These are phyloP conservation scores for Amanita exitialis DNA, from an alignment of 768 basidiomycete genomes.

Conservation along the genomic window DNA sequence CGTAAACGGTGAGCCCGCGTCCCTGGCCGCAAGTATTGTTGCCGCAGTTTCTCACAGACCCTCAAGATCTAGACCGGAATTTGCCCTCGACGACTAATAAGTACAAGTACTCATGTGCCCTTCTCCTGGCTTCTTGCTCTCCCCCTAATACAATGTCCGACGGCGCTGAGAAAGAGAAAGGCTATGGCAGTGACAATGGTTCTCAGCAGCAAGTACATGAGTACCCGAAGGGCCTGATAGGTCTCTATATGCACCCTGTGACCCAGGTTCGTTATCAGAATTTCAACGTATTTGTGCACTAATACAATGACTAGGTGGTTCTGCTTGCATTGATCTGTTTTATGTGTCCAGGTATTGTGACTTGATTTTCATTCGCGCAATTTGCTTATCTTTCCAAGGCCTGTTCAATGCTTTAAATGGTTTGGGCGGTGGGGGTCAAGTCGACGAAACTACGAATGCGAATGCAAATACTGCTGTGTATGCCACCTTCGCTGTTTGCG, in stretches of 20 bases:
- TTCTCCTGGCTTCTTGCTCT: no score
- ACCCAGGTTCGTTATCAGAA: conserved; percentile 27
- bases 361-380: background rate
- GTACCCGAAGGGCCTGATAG: conserved; percentile 40
- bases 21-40: no score
- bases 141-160: conserved; percentile 2
- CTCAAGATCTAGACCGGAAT: no score
- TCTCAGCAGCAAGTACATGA: conserved; percentile 24
- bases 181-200: conserved; percentile 13
- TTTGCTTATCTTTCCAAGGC: conserved; percentile 27
- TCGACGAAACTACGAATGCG: conserved; percentile 54
- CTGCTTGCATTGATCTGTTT: conserved; percentile 67
- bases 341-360: conserved; percentile 43
- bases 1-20: no score
- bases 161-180: conserved; percentile 12
- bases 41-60: no score
- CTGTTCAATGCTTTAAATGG: conserved; percentile 76
- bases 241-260: conserved; percentile 47
- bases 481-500: conserved; percentile 33
- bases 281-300: background rate
- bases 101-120: no score
- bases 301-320: conserved; percentile 21
- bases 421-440: conserved; percentile 70
- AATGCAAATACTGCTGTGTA: conserved; percentile 67
- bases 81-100: no score